Percentiles rank a stretch among this genome's conserved stretches.
Conservation (phyloP, 495 filamentous ascomycete genomes). For the Aspergillus homomorphus region DNA sequence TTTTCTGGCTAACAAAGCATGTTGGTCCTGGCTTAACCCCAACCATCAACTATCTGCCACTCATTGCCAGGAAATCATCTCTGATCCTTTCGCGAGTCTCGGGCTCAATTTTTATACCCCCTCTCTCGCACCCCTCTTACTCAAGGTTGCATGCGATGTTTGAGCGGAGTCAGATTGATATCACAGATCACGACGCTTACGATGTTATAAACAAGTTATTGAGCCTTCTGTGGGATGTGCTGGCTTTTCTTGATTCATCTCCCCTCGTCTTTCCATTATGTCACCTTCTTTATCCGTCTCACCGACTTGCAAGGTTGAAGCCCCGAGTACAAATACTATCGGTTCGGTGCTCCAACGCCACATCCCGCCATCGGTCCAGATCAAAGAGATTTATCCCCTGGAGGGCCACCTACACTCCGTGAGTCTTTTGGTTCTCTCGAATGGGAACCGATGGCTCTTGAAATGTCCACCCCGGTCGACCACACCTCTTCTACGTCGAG, state of each 20-base stretch:
- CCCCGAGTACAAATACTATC: conserved; percentile 28
- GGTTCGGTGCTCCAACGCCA: conserved; percentile 40
- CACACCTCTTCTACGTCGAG: conserved; percentile 55
- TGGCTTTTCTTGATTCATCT: neutral
- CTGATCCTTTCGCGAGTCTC: neutral
- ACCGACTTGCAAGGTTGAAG: conserved; percentile 18
- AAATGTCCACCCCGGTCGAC: conserved; percentile 51
- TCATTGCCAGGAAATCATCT: neutral
- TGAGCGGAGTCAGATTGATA: neutral
- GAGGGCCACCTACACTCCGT: conserved; percentile 51
- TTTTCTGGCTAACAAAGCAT: neutral
- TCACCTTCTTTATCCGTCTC: conserved; percentile 14
- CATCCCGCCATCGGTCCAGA: conserved; percentile 37
- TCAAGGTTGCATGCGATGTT: neutral
- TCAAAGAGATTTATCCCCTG: conserved; percentile 46
- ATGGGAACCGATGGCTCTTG: conserved; percentile 50
- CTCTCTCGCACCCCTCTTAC: neutral
- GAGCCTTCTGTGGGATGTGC: neutral
- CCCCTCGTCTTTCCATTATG: conserved; percentile 11
- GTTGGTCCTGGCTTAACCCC: neutral
- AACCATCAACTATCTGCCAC: neutral
- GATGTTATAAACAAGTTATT: neutral
- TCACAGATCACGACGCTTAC: neutral
- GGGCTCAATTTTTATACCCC: no score
- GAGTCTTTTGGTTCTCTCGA: conserved; percentile 51